Base-by-base conservation (phyloP, 192 early-diverging fungal genomes). In the Backusella liffmaniae region DNA sequence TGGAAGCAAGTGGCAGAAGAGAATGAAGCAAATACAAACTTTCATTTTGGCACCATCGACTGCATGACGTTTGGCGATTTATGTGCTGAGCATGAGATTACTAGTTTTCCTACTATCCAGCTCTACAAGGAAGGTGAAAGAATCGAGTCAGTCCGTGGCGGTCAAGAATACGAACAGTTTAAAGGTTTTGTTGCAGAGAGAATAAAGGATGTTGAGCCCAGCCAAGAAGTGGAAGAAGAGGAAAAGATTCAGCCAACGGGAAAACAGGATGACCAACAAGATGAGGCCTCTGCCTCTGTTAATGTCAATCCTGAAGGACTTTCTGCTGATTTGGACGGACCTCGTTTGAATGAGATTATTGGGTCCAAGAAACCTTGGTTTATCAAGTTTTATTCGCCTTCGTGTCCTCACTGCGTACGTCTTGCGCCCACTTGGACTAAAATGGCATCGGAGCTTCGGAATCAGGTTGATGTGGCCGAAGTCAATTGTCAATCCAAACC, bases 381-480 rank as follows among this genome's bases (percentile, higher is more conserved):
- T 72, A 77, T 97, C 35, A 88, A 95, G 83, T 96, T 97, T 81
- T 94, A 92, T 82, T 92, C 95, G 23, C 96, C 96, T 6, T 96
- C 92, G 91, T 96, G 95, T 77, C 76, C 84, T 15, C 94, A 96
- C 82, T 98, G 97, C 84, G 86, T 94, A 79, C 77, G 82, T 0
- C 88, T 99, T 74, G 92, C 91, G 12, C 95, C 96, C 3, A 87
- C 85, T 32, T 97, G 94, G 89, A 87, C 88, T 29, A 76, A 92
- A 70, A 78, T 99, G 72, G 94, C 89, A 26, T 79, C 79, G 13
- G 77, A 76, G 16, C 67, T 94, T 62, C 88, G 88, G 67, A 88
- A 90, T 35, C 83, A 88, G 46, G 87, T 96, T 10, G 94, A 97
- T 76, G 85, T 97, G 26, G 97, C 91, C 49, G 86, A 92, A 69